Conservation (phyloP, 148 eudicot species). For the Rheum nobile region DNA sequence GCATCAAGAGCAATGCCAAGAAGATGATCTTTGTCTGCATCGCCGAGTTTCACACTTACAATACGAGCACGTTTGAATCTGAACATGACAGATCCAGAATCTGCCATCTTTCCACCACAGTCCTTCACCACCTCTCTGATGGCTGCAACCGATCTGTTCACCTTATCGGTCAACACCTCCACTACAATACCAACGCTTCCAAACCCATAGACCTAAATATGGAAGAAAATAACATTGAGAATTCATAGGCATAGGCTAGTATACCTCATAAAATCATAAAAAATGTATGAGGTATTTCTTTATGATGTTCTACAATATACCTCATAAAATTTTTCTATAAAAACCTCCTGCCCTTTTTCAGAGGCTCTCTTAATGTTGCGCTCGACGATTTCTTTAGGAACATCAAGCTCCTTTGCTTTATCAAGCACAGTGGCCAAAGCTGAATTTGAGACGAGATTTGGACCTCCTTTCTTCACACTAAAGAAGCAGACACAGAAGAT, state of each 20-base stretch:
- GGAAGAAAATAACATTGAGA: neutral
- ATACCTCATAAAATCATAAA: slow-evolving; percentile 76
- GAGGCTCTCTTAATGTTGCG: slow-evolving; percentile 94
- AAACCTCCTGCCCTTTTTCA: slow-evolving; percentile 95
- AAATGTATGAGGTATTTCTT: too few relatives aligned
- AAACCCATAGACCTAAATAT: slow-evolving; percentile 73
- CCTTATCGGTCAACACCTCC: slow-evolving; percentile 72
- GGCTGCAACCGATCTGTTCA: slow-evolving; percentile 67
- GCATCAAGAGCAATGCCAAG: slow-evolving; percentile 84
- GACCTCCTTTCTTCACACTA: slow-evolving; percentile 93
- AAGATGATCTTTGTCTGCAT: slow-evolving; percentile 69
- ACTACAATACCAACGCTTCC: slow-evolving; percentile 93
- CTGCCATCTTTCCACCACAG: slow-evolving; percentile 96
- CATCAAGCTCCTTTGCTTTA: slow-evolving; percentile 87
- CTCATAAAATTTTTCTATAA: slow-evolving; percentile 83
- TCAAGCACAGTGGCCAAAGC: slow-evolving; percentile 56
- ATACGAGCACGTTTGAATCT: slow-evolving; percentile 79
- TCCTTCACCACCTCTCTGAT: slow-evolving; percentile 74
- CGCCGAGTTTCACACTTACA: slow-evolving; percentile 54
- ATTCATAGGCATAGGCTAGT: neutral
- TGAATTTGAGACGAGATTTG: slow-evolving; percentile 66
- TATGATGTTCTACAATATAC: slow-evolving; percentile 19
- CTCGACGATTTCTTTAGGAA: slow-evolving; percentile 85
- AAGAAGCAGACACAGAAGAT: neutral
- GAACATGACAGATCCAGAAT: slow-evolving; percentile 84